Evolutionary conservation across 2,329 filamentous ascomycete species (phyloP).

Genomic region (Periconia macrospinosa): DNA sequence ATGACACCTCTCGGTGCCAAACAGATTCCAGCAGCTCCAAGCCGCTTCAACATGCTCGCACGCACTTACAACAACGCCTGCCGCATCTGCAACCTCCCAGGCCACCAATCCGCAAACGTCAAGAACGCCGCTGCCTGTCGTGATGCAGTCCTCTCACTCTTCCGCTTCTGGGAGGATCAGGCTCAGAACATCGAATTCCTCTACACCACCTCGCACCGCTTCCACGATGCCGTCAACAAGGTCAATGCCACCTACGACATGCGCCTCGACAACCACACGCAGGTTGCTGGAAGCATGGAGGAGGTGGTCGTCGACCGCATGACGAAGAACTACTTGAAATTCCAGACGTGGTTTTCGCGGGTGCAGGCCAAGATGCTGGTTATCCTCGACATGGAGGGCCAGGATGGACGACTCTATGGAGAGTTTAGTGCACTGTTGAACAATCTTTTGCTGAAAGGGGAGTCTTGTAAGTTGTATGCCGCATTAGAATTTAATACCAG

Average conservation of each 20-base stretch:
- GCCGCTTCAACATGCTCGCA: conserved; percentile 21
- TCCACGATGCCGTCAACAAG: conserved; percentile 6
- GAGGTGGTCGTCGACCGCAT: conserved; percentile 17
- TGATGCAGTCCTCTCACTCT: conserved; percentile 13
- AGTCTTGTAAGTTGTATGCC: conserved; percentile 12
- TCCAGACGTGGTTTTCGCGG: conserved; percentile 13
- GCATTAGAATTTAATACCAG: not conserved
- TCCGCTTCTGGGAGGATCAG: conserved; percentile 23
- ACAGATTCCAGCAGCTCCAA: conserved; percentile 10
- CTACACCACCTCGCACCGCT: conserved; percentile 14
- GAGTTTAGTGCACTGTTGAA: conserved; percentile 9
- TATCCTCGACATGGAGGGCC: conserved; percentile 9
- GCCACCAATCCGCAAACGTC: conserved; percentile 16
- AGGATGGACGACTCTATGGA: conserved; percentile 6
- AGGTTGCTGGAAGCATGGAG: conserved; percentile 13
- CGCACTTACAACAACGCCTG: conserved; percentile 15
- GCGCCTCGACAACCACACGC: conserved; percentile 12
- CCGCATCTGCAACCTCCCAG: conserved; percentile 20
- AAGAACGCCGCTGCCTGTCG: conserved; percentile 12
- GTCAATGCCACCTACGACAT: conserved; percentile 19
- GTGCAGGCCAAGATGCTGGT: conserved; percentile 15
- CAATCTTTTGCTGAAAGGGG: conserved; percentile 15
- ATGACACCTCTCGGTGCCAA: conserved; percentile 18
- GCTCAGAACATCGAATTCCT: conserved; percentile 9
- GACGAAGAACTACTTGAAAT: conserved; percentile 21